Base-by-base conservation (phyloP, 116 monocot genomes). In the Trichopus zeylanicus region DNA sequence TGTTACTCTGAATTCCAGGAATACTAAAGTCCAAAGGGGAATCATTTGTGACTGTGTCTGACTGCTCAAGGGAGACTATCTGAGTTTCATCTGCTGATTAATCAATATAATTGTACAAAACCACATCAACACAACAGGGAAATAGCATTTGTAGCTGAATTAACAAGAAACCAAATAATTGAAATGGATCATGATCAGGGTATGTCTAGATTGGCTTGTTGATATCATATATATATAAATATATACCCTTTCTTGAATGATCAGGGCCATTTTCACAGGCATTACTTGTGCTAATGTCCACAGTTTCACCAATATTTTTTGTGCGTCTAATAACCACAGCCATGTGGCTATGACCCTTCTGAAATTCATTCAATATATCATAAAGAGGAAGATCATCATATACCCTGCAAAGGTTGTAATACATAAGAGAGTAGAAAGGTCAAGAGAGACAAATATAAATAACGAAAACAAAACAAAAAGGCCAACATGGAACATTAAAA, bases 261-360 rank as follows among this genome's bases (percentile, higher is more conserved):
- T 71, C 60, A 20, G 28, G 57, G 60, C 20, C 60, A 29, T 65
- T 75, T 26, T 80, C 86, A 51, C 26, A 31, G 19, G 18, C 58
- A 65, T 21, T 46, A 38, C 31, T 72, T 37, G 67, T 79, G 48
- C 32, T 61, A 30, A 59, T 81, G n/a, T 78, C 73, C 22, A 52
- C 19, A 18, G 60, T 62, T 60, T 47, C 57, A 16, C 70, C 65
- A 35, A 21, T 48, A 49, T 69, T 62, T 38, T 83, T 87, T 53
- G 34, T 75, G 62, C 56, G 70, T 69, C 77, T 86, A 28, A 95
- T 73, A 61, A 95, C 95, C 48, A 95, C 90, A 62, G 95, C 90
- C 95, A 95, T 95, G 57, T 95, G 95, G 57, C 90, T 95, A 57
- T 90, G 95, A 33, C 95, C 95, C 70, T 95, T 95, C 72, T 95